Evolutionary conservation across 371 early-diverging fungal species (phyloP).

Genomic region (Mycotypha africana): DNA sequence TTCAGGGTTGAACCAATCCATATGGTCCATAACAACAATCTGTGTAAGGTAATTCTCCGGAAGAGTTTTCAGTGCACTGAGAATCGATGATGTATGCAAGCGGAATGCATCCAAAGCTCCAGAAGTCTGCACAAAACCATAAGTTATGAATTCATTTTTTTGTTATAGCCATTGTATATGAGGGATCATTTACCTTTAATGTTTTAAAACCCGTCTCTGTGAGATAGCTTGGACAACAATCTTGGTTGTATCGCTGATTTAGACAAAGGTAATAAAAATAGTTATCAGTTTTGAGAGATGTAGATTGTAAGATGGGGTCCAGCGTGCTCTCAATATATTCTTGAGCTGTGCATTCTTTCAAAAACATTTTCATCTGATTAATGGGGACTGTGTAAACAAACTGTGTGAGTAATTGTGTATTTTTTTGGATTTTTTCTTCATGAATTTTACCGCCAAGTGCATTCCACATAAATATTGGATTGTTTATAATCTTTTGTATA

Average conservation of each 20-base stretch:
- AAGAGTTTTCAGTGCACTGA: conserved; percentile 54
- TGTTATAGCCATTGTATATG: too few species aligned
- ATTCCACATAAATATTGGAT: conserved; percentile 82
- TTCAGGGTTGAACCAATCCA: conserved; percentile 77
- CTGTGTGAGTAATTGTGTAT: not conserved
- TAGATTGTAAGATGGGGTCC: conserved; percentile 66
- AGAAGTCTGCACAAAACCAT: conserved; percentile 16
- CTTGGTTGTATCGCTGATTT: conserved; percentile 61
- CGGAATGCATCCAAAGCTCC: conserved; percentile 57
- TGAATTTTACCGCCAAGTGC: conserved; percentile 69
- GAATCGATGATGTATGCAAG: conserved; percentile 77
- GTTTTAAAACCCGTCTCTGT: conserved; percentile 61
- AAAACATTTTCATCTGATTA: conserved; percentile 84
- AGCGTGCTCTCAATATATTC: conserved; percentile 80
- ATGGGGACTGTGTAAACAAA: conserved; percentile 57
- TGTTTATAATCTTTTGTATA: conserved; percentile 61
- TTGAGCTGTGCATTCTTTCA: conserved; percentile 71
- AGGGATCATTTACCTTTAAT: conserved; percentile 50
- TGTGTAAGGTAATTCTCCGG: conserved; percentile 65
- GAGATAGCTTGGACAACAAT: conserved; percentile 71
- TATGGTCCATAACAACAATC: conserved; percentile 84
- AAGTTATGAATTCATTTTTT: not conserved
- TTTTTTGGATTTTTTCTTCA: not conserved
- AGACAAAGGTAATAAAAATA: conserved; percentile 82
- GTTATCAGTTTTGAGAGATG: conserved; percentile 64